Conservation (phyloP, 75 land plant genomes). For the Picea glauca region DNA sequence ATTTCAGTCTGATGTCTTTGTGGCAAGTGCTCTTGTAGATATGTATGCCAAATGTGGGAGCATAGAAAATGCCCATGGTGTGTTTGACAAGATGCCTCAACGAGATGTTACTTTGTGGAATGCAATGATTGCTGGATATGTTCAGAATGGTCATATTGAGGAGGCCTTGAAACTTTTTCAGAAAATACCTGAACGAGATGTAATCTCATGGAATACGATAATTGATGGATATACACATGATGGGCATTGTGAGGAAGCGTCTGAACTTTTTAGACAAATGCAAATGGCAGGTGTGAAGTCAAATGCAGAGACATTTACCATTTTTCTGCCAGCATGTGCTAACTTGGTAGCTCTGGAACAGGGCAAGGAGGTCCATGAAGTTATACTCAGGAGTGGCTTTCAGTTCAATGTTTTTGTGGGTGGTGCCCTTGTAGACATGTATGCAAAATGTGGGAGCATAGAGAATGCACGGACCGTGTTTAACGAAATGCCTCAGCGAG, state of each 20-base stretch:
- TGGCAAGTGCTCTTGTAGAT: slow-evolving; percentile 28
- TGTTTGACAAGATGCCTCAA: slow-evolving; percentile 19
- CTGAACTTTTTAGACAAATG: slow-evolving; percentile 7
- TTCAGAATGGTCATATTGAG: slow-evolving; percentile 20
- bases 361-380: slow-evolving; percentile 20
- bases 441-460: slow-evolving; percentile 20
- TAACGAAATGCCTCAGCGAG: slow-evolving; percentile 1
- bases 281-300: not conserved
- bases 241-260: too few species aligned
- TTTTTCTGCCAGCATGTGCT: slow-evolving; percentile 14
- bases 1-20: slow-evolving; percentile 15
- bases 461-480: slow-evolving; percentile 10
- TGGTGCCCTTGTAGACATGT: slow-evolving; percentile 24
- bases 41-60: slow-evolving; percentile 47
- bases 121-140: slow-evolving; percentile 22
- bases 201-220: too few species aligned
- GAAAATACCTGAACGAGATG: too few species aligned
- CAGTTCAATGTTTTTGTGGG: slow-evolving; percentile 9
- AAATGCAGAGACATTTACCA: slow-evolving; percentile 11
- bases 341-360: slow-evolving; percentile 6
- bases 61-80: slow-evolving; percentile 12
- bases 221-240: too few species aligned
- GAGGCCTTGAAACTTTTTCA: slow-evolving; percentile 9
- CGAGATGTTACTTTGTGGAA: slow-evolving; percentile 37
- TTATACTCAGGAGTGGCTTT: not conserved